Base-by-base conservation (phyloP, 192 early-diverging fungal genomes). In the Phycomyces blakesleeanus region DNA sequence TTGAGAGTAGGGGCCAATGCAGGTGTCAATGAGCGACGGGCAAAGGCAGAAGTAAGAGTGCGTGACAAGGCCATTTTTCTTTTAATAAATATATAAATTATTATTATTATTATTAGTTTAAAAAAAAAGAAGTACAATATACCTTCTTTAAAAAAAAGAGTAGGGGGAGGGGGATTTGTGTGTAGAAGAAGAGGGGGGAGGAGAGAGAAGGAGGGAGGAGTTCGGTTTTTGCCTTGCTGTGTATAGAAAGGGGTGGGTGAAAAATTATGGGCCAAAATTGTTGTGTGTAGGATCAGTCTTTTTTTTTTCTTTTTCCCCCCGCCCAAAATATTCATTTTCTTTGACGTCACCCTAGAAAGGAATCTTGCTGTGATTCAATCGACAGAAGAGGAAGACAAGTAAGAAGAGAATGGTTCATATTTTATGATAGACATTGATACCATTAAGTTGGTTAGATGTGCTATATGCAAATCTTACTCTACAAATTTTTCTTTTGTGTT, bases 1-100 rank as follows among this genome's bases (percentile, higher is more conserved):
- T 34, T 34, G 29, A 34, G 29, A 55, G 22, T 25, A 34, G 53
- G 34, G 16, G 59, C 59, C 22, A 49, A 49, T 15, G 49, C 59
- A 20, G 38, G 38, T 20, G 49, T 51, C 12, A 51, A 50, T 42
- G 47, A 51, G 38, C 47, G 59, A 29, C 39, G 38, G 27, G 51
- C 59, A 38, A 61, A 27, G 49, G 47, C 59, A 34, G 59, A 21
- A 21, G 59, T 49, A 51, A 61, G 51, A 18, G 59, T 42, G 4
- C 59, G 59, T 61, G 59, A 49, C 51, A 61, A 61, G 18, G 59
- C 59, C 59, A 61, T 61, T 38, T 61, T 29, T 16, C 0, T n/a
- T n/a, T n/a, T 21, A 37, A 18, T 55, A n/a, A 6, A n/a, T 55
- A 34, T 55, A 55, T 50, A 50, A 18, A 5, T 50, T 5, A 34